Evolutionary conservation across 2,329 filamentous ascomycete species (phyloP), one percentile per base, ranked within the genome.

Genomic region (Pezicula carpinea): DNA sequence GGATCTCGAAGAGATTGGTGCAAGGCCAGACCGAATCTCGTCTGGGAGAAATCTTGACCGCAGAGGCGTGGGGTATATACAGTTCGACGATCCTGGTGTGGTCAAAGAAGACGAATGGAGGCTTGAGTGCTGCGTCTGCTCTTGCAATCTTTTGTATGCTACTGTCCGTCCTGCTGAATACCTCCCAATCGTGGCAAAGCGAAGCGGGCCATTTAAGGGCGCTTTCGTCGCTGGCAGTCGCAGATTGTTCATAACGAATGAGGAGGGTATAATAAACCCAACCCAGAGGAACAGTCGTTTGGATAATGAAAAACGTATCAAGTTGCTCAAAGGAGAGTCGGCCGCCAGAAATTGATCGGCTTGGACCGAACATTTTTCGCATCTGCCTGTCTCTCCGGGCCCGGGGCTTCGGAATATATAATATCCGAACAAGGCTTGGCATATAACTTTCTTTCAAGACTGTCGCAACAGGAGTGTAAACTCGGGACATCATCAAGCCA

Each of bases 21-120:
- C 17, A 17, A 56, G 39, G 11, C 44, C 43, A 31, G 35, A 48
- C 32, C 48, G 47, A 31, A 63, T 51, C 33, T 61, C 57, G 18
- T 56, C 59, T 56, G 66, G 65, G 59, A 69, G 54, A 64, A 68
- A 57, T 65, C 64, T 56, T 56, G 69, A 62, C 48, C 61, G 48
- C 41, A 65, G 53, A 32, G 66, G 49, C 67, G 67, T 34, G 63
- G 57, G 53, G 63, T 60, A 53, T 59, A 65, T 50, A 59, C 67
- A 52, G 68, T 61, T 54, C 66, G 71, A 49, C 64, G 67, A 59
- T 48, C 62, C 60, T 56, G 56, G 48, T 47, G 59, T 53, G 19
- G 46, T 58, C 48, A 61, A 54, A 44, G 61, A 61, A 26, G 55
- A 57, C 23, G 46, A 56, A 48, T 52, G 51, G 43, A 57, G 15